A percentile compares a stretch with the other conserved stretches of the same genome.
Conservation (phyloP, 192 early-diverging fungal genomes). For the Rhizoclosmatium sp. region DNA sequence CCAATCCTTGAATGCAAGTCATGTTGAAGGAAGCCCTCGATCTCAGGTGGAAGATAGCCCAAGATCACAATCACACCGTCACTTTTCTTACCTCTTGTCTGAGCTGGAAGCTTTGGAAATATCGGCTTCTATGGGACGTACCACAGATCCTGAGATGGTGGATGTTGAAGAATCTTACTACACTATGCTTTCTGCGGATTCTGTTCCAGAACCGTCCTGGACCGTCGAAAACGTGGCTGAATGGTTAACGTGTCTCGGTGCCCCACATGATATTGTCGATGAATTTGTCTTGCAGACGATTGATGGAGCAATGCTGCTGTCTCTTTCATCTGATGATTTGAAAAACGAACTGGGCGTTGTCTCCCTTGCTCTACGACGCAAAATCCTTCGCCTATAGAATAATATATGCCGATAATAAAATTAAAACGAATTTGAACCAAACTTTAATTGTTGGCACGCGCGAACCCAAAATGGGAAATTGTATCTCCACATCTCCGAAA, state of each 20-base stretch:
- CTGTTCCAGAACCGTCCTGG: neutral
- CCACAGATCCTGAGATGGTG: too few relatives aligned
- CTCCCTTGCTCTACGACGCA: neutral
- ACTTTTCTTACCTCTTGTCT: too few relatives aligned
- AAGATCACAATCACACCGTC: too few relatives aligned
- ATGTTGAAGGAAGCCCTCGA: neutral
- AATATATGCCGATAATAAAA: too few relatives aligned
- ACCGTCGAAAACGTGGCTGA: neutral
- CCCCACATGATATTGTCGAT: neutral
- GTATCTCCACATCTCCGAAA: too few relatives aligned
- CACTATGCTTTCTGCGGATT: neutral
- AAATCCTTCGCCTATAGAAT: neutral
- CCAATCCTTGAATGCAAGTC: too few relatives aligned
- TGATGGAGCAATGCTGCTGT: constrained; percentile 8
- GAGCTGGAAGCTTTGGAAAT: neutral
- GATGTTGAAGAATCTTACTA: neutral
- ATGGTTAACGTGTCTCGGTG: neutral
- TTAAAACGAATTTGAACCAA: too few relatives aligned
- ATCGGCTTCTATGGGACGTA: neutral
- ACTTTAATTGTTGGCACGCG: too few relatives aligned
- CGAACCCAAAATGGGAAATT: too few relatives aligned
- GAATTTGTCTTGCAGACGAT: neutral
- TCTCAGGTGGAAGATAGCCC: too few relatives aligned
- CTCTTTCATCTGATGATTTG: neutral
- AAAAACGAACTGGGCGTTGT: neutral